These are phyloP conservation scores for Kodamaea plutei DNA, from an alignment of 1,139 yeast species.

Conservation along the genomic window DNA sequence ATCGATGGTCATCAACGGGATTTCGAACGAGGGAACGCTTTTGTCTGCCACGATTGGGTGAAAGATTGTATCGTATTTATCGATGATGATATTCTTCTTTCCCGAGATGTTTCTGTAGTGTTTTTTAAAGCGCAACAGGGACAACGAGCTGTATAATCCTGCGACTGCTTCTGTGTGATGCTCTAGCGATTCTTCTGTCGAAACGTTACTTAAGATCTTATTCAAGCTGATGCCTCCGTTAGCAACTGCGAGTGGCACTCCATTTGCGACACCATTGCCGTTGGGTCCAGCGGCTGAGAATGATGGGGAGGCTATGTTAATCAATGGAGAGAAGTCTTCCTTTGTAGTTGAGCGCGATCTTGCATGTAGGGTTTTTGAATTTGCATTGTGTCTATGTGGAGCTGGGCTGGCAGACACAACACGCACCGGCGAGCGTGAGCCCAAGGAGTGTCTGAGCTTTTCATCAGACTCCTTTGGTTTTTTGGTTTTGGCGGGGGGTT, in stretches of 20 bases:
- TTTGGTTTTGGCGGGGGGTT: slow-evolving; percentile 7
- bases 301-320: slow-evolving; percentile 10
- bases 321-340: slow-evolving; percentile 11
- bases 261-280: slow-evolving; percentile 9
- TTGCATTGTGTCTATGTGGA: slow-evolving; percentile 8
- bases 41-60: slow-evolving; percentile 40
- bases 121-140: slow-evolving; percentile 31
- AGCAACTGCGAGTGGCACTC: no score
- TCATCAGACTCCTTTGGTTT: slow-evolving; percentile 4
- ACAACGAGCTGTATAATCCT: slow-evolving; percentile 33
- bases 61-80: slow-evolving; percentile 24
- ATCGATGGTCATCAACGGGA: slow-evolving; percentile 35
- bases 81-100: slow-evolving; percentile 5
- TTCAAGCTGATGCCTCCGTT: slow-evolving; percentile 12
- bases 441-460: slow-evolving; percentile 6
- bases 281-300: slow-evolving; percentile 10
- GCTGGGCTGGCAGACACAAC: slow-evolving; percentile 8
- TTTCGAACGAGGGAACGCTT: slow-evolving; percentile 38
- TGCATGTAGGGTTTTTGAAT: slow-evolving; percentile 10
- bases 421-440: slow-evolving; percentile 3
- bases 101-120: slow-evolving; percentile 20
- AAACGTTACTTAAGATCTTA: slow-evolving; percentile 9
- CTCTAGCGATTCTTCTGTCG: slow-evolving; percentile 4
- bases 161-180: slow-evolving; percentile 23
- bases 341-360: slow-evolving; percentile 12